Evolutionary conservation across 2,329 filamentous ascomycete genomes (phyloP).

Genomic region (Fusarium sulawesiense): DNA sequence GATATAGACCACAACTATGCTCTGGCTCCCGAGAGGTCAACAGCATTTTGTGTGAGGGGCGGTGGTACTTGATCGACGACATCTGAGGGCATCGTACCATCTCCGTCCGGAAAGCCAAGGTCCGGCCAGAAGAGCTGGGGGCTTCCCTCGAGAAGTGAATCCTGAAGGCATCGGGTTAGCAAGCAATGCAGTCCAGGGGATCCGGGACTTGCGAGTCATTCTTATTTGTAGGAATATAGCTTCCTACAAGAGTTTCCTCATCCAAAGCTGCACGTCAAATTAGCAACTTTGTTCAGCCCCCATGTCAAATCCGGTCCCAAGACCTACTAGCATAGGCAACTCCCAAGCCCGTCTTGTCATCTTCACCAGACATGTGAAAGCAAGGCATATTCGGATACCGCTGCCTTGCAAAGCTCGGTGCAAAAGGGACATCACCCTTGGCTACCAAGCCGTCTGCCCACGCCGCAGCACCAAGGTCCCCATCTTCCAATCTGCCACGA

Average conservation of each 20-base stretch:
- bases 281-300: slow-evolving; percentile 2
- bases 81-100: slow-evolving; percentile 55
- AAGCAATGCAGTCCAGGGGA: neutral
- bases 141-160: slow-evolving; percentile 40
- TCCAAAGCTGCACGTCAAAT: slow-evolving; percentile 48
- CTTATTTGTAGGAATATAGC: slow-evolving; percentile 57
- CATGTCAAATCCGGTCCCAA: neutral
- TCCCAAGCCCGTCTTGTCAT: slow-evolving; percentile 55
- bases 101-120: slow-evolving; percentile 47
- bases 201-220: slow-evolving; percentile 54
- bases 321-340: slow-evolving; percentile 59
- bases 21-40: slow-evolving; percentile 55
- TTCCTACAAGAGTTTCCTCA: slow-evolving; percentile 51
- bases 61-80: slow-evolving; percentile 62
- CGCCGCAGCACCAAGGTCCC: slow-evolving; percentile 47
- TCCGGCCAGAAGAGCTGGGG: slow-evolving; percentile 29
- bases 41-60: slow-evolving; percentile 55
- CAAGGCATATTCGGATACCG: slow-evolving; percentile 52
- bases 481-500: slow-evolving; percentile 39
- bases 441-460: slow-evolving; percentile 55
- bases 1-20: slow-evolving; percentile 49
- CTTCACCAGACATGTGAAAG: slow-evolving; percentile 55
- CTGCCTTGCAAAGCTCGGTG: slow-evolving; percentile 44
- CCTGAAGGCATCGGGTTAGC: slow-evolving; percentile 9
- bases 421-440: slow-evolving; percentile 56